Percentiles rank a stretch among this genome's conserved stretches.
Conservation (phyloP, 2,329 filamentous ascomycete genomes). For the Clonostachys byssicola region DNA sequence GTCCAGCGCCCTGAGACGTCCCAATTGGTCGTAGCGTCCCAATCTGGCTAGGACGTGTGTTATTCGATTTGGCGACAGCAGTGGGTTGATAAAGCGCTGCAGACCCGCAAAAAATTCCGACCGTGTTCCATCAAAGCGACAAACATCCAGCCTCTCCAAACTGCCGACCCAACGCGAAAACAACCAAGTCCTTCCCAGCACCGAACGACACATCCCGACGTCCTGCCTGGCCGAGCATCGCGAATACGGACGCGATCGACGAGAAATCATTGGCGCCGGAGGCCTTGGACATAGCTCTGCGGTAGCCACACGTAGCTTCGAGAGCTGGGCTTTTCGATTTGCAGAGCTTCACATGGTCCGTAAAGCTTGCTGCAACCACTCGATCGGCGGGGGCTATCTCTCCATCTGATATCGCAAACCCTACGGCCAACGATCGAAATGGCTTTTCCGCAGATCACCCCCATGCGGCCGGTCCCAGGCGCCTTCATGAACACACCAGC, state of each 20-base stretch:
- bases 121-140: not conserved
- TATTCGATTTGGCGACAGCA: no score
- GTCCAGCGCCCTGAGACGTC: no score
- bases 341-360: no score
- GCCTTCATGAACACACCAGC: constrained; percentile 74
- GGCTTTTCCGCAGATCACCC: constrained; percentile 57
- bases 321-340: no score
- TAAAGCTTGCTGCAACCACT: not conserved
- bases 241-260: not conserved
- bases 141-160: not conserved
- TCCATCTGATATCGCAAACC: not conserved
- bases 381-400: not conserved
- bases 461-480: constrained; percentile 69
- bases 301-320: no score
- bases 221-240: not conserved
- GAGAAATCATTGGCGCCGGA: not conserved
- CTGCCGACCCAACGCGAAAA: not conserved
- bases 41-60: no score
- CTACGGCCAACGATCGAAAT: constrained; percentile 27
- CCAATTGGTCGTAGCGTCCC: no score
- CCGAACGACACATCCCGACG: no score
- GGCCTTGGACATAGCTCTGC: no score
- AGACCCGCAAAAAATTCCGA: not conserved
- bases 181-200: not conserved
- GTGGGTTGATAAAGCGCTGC: no score